These are phyloP conservation scores for Podospora pseudoanserina DNA, from an alignment of 495 filamentous ascomycete genomes.

Conservation along the genomic window DNA sequence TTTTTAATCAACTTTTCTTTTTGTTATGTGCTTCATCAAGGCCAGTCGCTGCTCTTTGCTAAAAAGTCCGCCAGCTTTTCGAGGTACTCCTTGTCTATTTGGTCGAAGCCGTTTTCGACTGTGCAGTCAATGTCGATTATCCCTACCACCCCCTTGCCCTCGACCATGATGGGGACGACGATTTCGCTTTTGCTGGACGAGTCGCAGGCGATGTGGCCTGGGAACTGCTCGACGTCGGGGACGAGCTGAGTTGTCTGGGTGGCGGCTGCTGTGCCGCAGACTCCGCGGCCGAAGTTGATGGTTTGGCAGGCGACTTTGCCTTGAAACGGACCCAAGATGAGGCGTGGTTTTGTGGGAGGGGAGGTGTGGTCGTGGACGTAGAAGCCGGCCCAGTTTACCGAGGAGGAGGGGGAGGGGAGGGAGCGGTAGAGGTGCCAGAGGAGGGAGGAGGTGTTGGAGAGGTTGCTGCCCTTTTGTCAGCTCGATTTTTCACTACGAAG, in stretches of 20 bases:
- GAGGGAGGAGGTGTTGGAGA: constrained; percentile 78
- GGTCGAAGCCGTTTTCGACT: constrained; percentile 67
- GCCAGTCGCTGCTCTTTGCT: constrained; percentile 68
- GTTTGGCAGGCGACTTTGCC: constrained; percentile 86
- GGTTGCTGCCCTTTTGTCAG: constrained; percentile 55
- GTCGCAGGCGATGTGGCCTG: constrained; percentile 92
- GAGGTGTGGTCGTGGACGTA: constrained; percentile 69
- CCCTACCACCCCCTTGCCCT: constrained; percentile 55
- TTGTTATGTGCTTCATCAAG: constrained; percentile 27
- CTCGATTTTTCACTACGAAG: too few relatives aligned
- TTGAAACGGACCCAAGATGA: constrained; percentile 85
- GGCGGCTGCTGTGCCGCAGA: constrained; percentile 75
- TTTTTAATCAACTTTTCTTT: background rate
- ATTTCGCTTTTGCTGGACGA: constrained; percentile 80
- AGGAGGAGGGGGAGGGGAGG: constrained; percentile 65
- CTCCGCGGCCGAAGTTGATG: constrained; percentile 74
- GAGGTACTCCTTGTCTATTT: constrained; percentile 63
- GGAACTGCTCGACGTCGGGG: constrained; percentile 69
- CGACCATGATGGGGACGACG: constrained; percentile 73
- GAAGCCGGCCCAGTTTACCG: constrained; percentile 89
- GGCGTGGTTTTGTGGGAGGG: constrained; percentile 39
- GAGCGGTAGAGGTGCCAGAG: constrained; percentile 83
- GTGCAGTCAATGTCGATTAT: constrained; percentile 90
- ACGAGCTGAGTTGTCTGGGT: constrained; percentile 65
- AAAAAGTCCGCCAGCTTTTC: constrained; percentile 68